These are phyloP conservation scores for Aschersonia sp. DNA, from an alignment of 2,329 filamentous ascomycete genomes.

Conservation along the genomic window DNA sequence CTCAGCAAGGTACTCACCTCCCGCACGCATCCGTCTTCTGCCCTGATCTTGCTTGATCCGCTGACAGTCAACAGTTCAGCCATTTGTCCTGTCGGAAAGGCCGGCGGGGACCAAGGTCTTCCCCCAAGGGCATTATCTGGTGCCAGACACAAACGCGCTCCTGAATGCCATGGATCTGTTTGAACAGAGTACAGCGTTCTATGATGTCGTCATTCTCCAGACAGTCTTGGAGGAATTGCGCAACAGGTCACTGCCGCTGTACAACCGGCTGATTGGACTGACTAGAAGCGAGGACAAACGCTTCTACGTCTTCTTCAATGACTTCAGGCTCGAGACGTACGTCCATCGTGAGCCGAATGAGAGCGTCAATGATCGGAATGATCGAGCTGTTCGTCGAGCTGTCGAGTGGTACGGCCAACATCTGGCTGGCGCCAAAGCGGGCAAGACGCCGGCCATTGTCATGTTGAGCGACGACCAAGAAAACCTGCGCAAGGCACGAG, in stretches of 20 bases:
- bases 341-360: conserved; percentile 62
- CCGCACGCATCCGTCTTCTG: background rate
- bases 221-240: conserved; percentile 93
- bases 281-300: conserved; percentile 95
- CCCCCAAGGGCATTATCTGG: conserved; percentile 79
- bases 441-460: conserved; percentile 59
- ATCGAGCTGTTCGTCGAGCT: conserved; percentile 74
- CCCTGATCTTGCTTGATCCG: background rate
- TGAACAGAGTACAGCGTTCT: conserved; percentile 80
- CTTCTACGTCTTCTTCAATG: conserved; percentile 98
- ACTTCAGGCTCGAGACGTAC: conserved; percentile 88
- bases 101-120: conserved; percentile 74
- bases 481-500: conserved; percentile 69
- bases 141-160: conserved; percentile 93
- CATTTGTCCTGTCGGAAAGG: conserved; percentile 78
- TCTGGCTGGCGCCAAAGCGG: conserved; percentile 48
- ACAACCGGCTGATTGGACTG: conserved; percentile 80
- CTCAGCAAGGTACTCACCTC: conserved; percentile 49
- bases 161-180: conserved; percentile 95
- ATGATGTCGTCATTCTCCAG: conserved; percentile 93
- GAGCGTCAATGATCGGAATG: conserved; percentile 92
- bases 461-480: conserved; percentile 91
- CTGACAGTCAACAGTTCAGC: conserved; percentile 38
- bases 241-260: conserved; percentile 84
- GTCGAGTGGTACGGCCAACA: conserved; percentile 87